Evolutionary conservation across 2,329 filamentous ascomycete species (phyloP), one percentile per base, ranked within the genome.

Genomic region (Pseudocercospora musae): DNA sequence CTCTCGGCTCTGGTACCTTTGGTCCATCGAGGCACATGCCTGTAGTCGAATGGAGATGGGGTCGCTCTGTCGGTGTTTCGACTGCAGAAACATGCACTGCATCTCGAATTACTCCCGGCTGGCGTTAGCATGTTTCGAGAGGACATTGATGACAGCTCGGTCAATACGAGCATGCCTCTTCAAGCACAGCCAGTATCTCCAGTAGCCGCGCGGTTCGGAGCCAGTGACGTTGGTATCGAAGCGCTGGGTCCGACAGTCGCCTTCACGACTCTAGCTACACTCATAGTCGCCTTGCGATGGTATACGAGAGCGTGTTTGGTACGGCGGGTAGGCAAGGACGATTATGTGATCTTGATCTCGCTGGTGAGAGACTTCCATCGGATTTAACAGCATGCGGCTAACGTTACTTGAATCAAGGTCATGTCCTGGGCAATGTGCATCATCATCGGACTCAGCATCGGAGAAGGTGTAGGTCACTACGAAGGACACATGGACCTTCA

Each of bases 281-380:
- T 68, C 2, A 67, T 76, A 15, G 76, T 78, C 13, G 64, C 54
- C 2, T 46, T 73, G 42, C 67, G 76, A 65, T 75, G 75, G 59
- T 75, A 75, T 58, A 74, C 76, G 11, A 68, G 76, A 27, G 65
- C 66, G 21, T 67, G 67, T 29, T 63, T 78, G 8, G 69, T 73
- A 7, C 69, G 69, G 5, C 69, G 71, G 23, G 29, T 75, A 15
- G 76, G 76, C 10, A 62, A 71, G 40, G 76, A 78, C 66, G 76
- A 78, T 64, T 70, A 69, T 57, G 69, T 74, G 7, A 77, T 78
- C 25, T 55, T 74, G 9, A 55, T 74, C 2, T 73, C 76, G n/a
- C 63, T 74, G 59, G 73, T 77, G 62, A 60, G 71, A 65, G 5
- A 23, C 27, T 40, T 6, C 1, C 27, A 20, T 23, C 15, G 11